These are phyloP conservation scores for Chlorella sp. DNA, from an alignment of 139 green algal species.

Conservation along the genomic window DNA sequence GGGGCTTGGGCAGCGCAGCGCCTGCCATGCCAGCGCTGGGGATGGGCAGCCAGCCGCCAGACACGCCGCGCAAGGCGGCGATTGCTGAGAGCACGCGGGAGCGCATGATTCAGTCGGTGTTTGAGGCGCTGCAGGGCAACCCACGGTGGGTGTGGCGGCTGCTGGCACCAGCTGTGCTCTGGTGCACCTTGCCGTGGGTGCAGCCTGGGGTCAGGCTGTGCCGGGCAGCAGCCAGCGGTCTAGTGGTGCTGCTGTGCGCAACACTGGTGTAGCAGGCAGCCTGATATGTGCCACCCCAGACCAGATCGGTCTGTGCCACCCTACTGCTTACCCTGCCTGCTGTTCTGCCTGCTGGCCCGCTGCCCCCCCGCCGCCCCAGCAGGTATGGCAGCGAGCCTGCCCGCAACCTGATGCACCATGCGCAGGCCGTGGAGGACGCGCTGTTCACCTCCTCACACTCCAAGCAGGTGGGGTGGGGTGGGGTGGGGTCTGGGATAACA, in stretches of 20 bases:
- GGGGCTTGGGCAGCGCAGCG: neutral
- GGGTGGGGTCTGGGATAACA: too few species aligned
- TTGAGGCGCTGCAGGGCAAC: slow-evolving; percentile 11
- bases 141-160: neutral
- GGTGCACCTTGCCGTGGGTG: neutral
- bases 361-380: too few species aligned
- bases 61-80: slow-evolving; percentile 31
- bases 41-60: neutral
- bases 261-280: neutral
- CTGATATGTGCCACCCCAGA: neutral
- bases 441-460: slow-evolving; percentile 21
- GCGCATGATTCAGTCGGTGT: slow-evolving; percentile 13
- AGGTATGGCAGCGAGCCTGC: slow-evolving; percentile 16
- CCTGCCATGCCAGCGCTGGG: neutral
- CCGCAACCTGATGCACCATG: slow-evolving; percentile 3
- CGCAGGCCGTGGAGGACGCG: neutral
- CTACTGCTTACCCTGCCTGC: neutral
- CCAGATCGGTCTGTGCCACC: too few species aligned
- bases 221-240: neutral
- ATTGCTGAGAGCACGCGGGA: slow-evolving; percentile 21
- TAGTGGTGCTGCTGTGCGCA: neutral
- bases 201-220: neutral
- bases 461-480: slow-evolving; percentile 29
- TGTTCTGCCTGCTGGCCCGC: neutral
- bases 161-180: too few species aligned